These are phyloP conservation scores for Xylariaceae sp. DNA, from an alignment of 2,329 filamentous ascomycete genomes.

Conservation along the genomic window DNA sequence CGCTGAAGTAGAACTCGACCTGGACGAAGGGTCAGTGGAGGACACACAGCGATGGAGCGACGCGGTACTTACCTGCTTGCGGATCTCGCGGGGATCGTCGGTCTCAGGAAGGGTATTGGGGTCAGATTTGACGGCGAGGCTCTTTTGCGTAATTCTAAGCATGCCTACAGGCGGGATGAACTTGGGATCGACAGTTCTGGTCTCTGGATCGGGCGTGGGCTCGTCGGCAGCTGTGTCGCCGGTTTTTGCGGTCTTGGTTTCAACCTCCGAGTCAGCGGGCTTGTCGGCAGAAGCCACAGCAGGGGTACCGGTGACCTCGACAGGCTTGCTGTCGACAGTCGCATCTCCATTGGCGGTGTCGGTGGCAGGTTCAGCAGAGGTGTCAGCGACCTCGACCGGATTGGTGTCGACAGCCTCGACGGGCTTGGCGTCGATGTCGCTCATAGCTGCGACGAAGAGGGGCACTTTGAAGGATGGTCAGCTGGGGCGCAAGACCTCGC, in stretches of 20 bases:
- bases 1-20: constrained; percentile 50
- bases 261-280: constrained; percentile 4
- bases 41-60: background rate
- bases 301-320: background rate
- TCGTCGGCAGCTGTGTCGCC: background rate
- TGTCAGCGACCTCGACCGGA: constrained; percentile 33
- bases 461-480: too few species aligned
- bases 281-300: constrained; percentile 7
- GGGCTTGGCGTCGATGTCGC: too few species aligned
- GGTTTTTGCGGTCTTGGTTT: constrained; percentile 7
- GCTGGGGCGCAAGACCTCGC: too few species aligned
- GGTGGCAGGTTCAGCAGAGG: constrained; percentile 9
- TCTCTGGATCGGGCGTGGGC: constrained; percentile 8
- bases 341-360: background rate
- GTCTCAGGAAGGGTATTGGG: constrained; percentile 64
- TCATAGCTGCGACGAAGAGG: too few species aligned
- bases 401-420: constrained; percentile 21
- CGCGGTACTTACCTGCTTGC: constrained; percentile 64
- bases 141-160: constrained; percentile 41
- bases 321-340: background rate
- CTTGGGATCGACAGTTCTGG: constrained; percentile 23
- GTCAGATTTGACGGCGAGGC: constrained; percentile 63
- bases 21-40: constrained; percentile 16
- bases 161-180: constrained; percentile 30
- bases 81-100: constrained; percentile 75